These are phyloP conservation scores for Alternaria consortialis DNA, from an alignment of 2,329 filamentous ascomycete genomes.

Conservation along the genomic window DNA sequence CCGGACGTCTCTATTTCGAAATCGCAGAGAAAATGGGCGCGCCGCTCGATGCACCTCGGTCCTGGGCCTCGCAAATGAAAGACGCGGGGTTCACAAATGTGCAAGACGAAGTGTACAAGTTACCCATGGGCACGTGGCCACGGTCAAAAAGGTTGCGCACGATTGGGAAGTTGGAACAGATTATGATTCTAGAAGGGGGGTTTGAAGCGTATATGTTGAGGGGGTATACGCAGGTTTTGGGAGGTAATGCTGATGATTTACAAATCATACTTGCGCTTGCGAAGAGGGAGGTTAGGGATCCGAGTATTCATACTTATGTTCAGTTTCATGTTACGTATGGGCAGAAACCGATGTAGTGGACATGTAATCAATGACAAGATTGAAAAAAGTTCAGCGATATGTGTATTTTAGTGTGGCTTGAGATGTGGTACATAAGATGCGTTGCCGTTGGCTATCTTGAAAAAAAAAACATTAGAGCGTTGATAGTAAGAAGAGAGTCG, in stretches of 20 bases:
- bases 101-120: conserved; percentile 40
- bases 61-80: conserved; percentile 46
- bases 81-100: conserved; percentile 57
- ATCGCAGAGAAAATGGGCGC: conserved; percentile 39
- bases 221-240: conserved; percentile 32
- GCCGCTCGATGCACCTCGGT: conserved; percentile 43
- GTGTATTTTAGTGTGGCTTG: too few relatives aligned
- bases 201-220: conserved; percentile 38
- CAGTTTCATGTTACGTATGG: conserved; percentile 35
- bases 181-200: conserved; percentile 35
- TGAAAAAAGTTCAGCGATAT: background rate
- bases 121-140: conserved; percentile 43
- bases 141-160: conserved; percentile 32
- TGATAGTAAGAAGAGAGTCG: too few relatives aligned
- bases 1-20: conserved; percentile 30
- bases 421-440: too few relatives aligned
- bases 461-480: too few relatives aligned
- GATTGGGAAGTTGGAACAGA: conserved; percentile 30
- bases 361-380: background rate
- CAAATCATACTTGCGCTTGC: conserved; percentile 29
- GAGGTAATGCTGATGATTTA: conserved; percentile 25
- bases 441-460: too few relatives aligned
- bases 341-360: conserved; percentile 21
- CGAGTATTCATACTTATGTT: conserved; percentile 34
- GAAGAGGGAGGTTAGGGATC: conserved; percentile 32